Evolutionary conservation across 352 stramenopile genomes (phyloP).

Genomic region (Globisporangium rhizosaccharum): DNA sequence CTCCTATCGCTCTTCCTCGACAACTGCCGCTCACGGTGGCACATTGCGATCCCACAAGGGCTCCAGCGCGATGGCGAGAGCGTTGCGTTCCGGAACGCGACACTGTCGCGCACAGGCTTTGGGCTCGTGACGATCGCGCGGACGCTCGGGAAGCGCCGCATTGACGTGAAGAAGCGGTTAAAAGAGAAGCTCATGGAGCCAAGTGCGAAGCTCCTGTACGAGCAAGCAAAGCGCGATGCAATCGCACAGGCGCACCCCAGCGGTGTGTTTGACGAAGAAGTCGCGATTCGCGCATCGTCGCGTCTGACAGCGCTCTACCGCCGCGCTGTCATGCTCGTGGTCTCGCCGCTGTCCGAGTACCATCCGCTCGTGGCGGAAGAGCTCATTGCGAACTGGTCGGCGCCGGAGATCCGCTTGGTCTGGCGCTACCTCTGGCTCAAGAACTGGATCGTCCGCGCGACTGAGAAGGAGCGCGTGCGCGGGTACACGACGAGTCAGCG

Average conservation of each 20-base stretch:
- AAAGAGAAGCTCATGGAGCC: slow-evolving; percentile 68
- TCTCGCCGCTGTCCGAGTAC: slow-evolving; percentile 67
- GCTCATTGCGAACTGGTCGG: slow-evolving; percentile 75
- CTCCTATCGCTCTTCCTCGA: slow-evolving; percentile 69
- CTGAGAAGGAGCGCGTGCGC: slow-evolving; percentile 58
- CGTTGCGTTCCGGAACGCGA: slow-evolving; percentile 59
- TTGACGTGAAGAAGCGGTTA: slow-evolving; percentile 76
- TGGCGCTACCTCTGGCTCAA: slow-evolving; percentile 84
- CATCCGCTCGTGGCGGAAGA: slow-evolving; percentile 75
- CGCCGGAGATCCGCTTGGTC: slow-evolving; percentile 66
- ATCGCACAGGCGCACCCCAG: slow-evolving; percentile 32
- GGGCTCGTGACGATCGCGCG: slow-evolving; percentile 55
- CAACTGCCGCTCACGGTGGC: slow-evolving; percentile 59
- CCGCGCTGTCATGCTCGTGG: slow-evolving; percentile 76
- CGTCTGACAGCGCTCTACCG: slow-evolving; percentile 71
- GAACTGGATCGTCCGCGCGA: slow-evolving; percentile 79
- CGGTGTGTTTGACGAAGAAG: slow-evolving; percentile 63
- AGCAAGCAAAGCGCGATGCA: slow-evolving; percentile 52
- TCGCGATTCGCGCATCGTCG: slow-evolving; percentile 42
- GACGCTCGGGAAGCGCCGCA: slow-evolving; percentile 58
- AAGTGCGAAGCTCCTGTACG: slow-evolving; percentile 42
- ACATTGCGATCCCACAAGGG: slow-evolving; percentile 47
- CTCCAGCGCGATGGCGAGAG: slow-evolving; percentile 51
- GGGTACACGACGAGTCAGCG: slow-evolving; percentile 59
- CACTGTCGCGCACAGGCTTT: slow-evolving; percentile 52